Conservation (phyloP, 2,329 filamentous ascomycete genomes). For the Colletotrichum chlorophyti region DNA sequence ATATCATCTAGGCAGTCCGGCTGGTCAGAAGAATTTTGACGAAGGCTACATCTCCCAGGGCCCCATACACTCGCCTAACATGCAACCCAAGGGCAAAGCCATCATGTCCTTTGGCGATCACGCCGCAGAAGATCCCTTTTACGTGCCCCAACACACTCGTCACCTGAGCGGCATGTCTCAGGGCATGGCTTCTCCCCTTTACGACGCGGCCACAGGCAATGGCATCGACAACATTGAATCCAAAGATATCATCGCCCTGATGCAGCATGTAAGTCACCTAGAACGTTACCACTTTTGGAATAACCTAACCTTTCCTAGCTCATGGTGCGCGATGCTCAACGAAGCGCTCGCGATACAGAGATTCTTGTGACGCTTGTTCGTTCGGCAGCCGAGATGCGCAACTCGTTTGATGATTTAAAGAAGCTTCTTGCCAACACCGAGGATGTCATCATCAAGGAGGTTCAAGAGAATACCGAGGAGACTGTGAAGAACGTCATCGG, state of each 20-base stretch:
- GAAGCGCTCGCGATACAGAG: constrained; percentile 94
- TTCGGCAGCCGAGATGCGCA: constrained; percentile 95
- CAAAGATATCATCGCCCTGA: constrained; percentile 94
- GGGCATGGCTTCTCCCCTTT: constrained; percentile 87
- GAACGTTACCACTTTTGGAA: background rate
- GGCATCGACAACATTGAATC: constrained; percentile 93
- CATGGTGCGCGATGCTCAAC: constrained; percentile 94
- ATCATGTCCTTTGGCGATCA: constrained; percentile 44
- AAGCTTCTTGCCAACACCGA: constrained; percentile 90
- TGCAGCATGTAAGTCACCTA: constrained; percentile 79
- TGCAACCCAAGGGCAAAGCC: constrained; percentile 62
- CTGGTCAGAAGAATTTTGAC: constrained; percentile 69
- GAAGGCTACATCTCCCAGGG: constrained; percentile 91
- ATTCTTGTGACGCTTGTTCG: constrained; percentile 94
- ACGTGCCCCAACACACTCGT: constrained; percentile 63
- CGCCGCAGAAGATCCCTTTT: constrained; percentile 72
- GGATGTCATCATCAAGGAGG: constrained; percentile 83
- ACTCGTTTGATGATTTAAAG: constrained; percentile 95
- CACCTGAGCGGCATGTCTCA: constrained; percentile 90
- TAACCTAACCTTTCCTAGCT: constrained; percentile 58
- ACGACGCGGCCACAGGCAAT: constrained; percentile 85
- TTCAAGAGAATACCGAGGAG: constrained; percentile 87
- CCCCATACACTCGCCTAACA: constrained; percentile 61
- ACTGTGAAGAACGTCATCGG: constrained; percentile 83
- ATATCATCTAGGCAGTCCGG: constrained; percentile 62